Evolutionary conservation across 2,329 filamentous ascomycete species (phyloP).

Genomic region (Alternaria triticina): DNA sequence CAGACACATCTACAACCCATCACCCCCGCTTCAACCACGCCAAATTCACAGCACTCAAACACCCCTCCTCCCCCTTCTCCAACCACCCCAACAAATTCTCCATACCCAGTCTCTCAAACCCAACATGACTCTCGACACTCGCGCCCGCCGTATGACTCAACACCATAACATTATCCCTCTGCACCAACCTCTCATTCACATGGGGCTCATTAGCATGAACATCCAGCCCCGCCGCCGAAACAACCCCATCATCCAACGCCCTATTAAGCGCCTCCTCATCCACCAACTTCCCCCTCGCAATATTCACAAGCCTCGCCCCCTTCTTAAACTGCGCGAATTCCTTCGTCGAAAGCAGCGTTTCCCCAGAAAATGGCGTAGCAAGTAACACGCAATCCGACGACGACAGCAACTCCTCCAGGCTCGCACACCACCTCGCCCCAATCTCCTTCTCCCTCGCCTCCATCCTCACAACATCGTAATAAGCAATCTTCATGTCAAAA

Average conservation of each 20-base stretch:
- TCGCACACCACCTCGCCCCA: conserved; percentile 61
- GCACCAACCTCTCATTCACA: conserved; percentile 57
- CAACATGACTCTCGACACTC: conserved; percentile 69
- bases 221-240: conserved; percentile 66
- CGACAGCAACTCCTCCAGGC: conserved; percentile 60
- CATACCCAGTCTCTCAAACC: conserved; percentile 71
- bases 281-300: conserved; percentile 69
- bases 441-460: conserved; percentile 53
- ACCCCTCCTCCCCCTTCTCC: conserved; percentile 53
- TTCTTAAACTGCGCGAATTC: conserved; percentile 60
- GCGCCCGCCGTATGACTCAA: conserved; percentile 73
- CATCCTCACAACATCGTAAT: conserved; percentile 65
- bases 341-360: conserved; percentile 57
- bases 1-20: not conserved
- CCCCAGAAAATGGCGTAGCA: conserved; percentile 63
- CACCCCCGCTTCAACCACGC: conserved; percentile 53
- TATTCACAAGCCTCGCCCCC: conserved; percentile 68
- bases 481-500: conserved; percentile 72
- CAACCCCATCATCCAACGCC: conserved; percentile 60
- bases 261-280: conserved; percentile 68
- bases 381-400: conserved; percentile 67
- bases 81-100: conserved; percentile 69
- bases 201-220: conserved; percentile 68
- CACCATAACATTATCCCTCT: conserved; percentile 59
- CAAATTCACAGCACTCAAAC: conserved; percentile 69